Evolutionary conservation across 495 filamentous ascomycete genomes (phyloP).

Genomic region (Viridothelium virens): DNA sequence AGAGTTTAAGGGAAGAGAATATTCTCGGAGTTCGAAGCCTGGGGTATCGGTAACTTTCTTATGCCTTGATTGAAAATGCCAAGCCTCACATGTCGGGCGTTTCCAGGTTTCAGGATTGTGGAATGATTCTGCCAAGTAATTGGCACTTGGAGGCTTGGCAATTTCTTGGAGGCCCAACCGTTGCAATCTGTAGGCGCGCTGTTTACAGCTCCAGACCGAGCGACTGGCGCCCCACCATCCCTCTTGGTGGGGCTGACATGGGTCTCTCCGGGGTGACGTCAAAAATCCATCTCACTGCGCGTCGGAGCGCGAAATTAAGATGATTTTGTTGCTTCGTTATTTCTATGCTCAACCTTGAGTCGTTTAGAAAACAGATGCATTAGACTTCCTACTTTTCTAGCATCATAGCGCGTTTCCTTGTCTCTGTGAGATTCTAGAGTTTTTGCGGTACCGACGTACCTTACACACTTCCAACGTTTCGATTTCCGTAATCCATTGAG

Average conservation of each 20-base stretch:
- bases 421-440: no score
- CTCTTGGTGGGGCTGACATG: neutral
- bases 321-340: neutral
- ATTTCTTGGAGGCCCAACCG: neutral
- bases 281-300: neutral
- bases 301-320: neutral
- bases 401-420: neutral
- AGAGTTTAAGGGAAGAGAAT: neutral
- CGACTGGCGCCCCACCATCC: neutral
- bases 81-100: neutral
- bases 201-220: neutral
- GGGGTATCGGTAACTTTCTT: neutral
- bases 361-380: neutral
- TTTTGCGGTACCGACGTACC: no score
- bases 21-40: neutral
- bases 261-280: neutral
- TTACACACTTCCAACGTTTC: no score
- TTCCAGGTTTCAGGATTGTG: neutral
- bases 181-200: neutral
- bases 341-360: neutral
- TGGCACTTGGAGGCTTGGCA: neutral
- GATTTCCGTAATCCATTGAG: no score
- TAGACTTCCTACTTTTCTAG: neutral
- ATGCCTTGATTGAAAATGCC: neutral
- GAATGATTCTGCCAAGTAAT: neutral